Base-by-base conservation (phyloP, 129 eudicot genomes). In the Flaveria robusta region DNA sequence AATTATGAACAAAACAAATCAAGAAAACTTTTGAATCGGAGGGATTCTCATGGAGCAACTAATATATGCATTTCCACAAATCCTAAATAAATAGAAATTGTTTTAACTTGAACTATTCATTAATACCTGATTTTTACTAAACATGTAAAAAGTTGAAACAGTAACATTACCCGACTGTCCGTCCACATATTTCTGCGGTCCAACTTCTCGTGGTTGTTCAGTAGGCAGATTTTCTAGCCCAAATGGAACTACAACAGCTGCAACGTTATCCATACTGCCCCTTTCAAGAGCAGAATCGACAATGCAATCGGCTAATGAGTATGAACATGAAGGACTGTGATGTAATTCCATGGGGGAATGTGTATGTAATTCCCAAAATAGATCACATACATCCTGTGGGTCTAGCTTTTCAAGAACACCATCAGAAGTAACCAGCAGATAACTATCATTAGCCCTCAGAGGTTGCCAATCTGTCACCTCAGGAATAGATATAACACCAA, bases 391-490 rank as follows among this genome's bases (percentile, higher is more conserved):
- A 77, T 95, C 99, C 79, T 91, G 96, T 13, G 90, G 80, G 60
- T 81, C 79, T 42, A 90, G 83, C 78, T 82, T 87, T 78, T 93
- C 98, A 76, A 90, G 79, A 81, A 93, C 90, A 18, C 98, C 98
- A 81, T 93, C 98, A 76, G 98, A 90, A 41, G 96, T 87, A 67
- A 88, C 91, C 62, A 93, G 85, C 76, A 93, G 74, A 73, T 90
- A 90, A 91, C 90, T 90, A 74, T 93, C 98, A 52, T 93, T 93
- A 83, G 68, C 80, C n/a, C 86, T 68, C 82, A 93, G 77, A 66
- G 86, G 89, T 74, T 82, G 86, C 98, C 98, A 93, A 72, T 86
- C 89, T 31, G 90, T 87, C 75, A 95, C 90, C 86, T 95, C 99
- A 7, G 99, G 97, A 31, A 80, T 79, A 27, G 99, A 82, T 84